Conservation (phyloP, 225 moss, liverwort and hornwort genomes). For the Antitrichia curtipendula region DNA sequence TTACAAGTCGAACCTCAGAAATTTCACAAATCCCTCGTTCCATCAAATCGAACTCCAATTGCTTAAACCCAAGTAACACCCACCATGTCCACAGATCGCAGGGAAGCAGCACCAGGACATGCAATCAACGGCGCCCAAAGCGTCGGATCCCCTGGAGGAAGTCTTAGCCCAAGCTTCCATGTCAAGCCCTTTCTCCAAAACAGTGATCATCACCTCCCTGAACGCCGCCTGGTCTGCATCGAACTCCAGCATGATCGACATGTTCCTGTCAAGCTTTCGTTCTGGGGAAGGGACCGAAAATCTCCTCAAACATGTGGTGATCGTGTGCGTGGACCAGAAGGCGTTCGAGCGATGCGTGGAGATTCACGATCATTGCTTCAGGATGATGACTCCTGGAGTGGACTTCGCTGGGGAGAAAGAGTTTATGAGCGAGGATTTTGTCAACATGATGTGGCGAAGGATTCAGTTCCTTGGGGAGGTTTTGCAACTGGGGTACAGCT, state of each 20-base stretch:
- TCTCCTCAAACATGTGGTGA: conserved; percentile 47
- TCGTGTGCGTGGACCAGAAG: conserved; percentile 55
- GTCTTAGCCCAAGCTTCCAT: conserved; percentile 39
- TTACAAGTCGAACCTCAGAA: not conserved
- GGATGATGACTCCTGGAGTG: conserved; percentile 36
- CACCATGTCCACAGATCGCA: not conserved
- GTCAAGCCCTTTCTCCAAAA: conserved; percentile 9
- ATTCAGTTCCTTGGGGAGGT: conserved; percentile 60
- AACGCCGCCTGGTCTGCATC: conserved; percentile 69
- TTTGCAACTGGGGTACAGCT: conserved; percentile 59
- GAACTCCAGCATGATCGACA: conserved; percentile 59
- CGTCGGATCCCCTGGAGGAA: not conserved
- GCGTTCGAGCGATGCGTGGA: conserved; percentile 57
- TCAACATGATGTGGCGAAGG: conserved; percentile 87
- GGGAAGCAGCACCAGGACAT: not conserved
- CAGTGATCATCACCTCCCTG: conserved; percentile 60
- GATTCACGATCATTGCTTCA: conserved; percentile 65
- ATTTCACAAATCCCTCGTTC: too few species aligned
- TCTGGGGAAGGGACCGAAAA: conserved; percentile 28
- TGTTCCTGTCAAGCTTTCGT: conserved; percentile 49
- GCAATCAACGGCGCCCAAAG: not conserved
- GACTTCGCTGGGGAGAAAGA: conserved; percentile 50
- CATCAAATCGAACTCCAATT: not conserved
- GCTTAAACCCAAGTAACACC: not conserved
- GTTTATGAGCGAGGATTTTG: conserved; percentile 66